Base-by-base conservation (phyloP, 2,329 filamentous ascomycete genomes). In the Dothistroma pini region DNA sequence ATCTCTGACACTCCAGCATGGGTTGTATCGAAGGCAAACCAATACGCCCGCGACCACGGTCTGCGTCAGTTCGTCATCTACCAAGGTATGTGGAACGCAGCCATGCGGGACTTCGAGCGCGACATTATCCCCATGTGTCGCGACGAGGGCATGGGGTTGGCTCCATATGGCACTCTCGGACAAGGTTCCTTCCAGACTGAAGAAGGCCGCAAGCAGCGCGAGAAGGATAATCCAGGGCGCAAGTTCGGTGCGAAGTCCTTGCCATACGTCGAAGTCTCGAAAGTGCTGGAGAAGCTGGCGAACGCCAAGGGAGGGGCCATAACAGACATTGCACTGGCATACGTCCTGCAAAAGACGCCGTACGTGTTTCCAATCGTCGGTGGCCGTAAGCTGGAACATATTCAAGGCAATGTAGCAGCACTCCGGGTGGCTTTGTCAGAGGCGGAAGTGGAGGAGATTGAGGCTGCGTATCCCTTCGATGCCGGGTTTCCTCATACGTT, bases 321-420 rank as follows among this genome's bases (percentile, higher is more conserved):
- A 4, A 69, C 69, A 7, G 66, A 69, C 10, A 66, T 72, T 2
- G 72, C 89, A 7, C 75, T 92, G 31, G 88, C 89, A 3, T 92
- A 91, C 70, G 84, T 91, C 14, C 82, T 89, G 80, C 82, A 85
- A 66, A 90, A 91, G 76, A 63, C 60, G 14, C 60, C 48, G 35
- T 86, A 89, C 64, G 87, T 91, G 9, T 90, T 90, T 69, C 89
- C 89, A 0, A 85, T 92, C 38, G 79, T 90, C 7, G 88, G 89
- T 10, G 86, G 86, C 0, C 81, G 88, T 10, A 91, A 86, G 67
- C 72, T 89, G 12, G 84, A 87, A 55, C 88, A 91, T 71, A 76
- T 92, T 50, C 82, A 86, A 71, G 81, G 80, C 60, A 91, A 90
- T 68, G 88, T 91, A 63, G 83, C 87, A 67, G 87, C 87, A 0